Evolutionary conservation across 305 asterid genomes (phyloP), one percentile per base, ranked within the genome.

Genomic region (Petunia hybrid): DNA sequence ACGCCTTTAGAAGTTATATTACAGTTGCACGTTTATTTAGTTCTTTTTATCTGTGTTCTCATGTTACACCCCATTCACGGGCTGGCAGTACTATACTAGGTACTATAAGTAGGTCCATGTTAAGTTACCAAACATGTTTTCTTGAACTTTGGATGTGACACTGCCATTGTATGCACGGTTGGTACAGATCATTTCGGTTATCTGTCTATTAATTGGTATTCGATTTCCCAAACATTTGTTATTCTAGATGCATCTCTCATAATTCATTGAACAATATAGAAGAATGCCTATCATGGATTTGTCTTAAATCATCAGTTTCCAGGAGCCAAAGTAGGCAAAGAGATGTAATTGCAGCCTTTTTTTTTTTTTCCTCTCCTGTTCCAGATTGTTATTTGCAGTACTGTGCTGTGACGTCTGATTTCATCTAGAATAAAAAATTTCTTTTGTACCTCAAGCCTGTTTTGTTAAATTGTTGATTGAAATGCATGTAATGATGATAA

Each of bases 1-100:
- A 41, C 66, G 66, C 43, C 70, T 51, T 73, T 36, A 42, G 78
- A 73, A 73, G 78, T 73, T 51, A 36, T 73, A 13, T 35, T n/a
- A 45, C 78, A 36, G 42, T 51, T 12, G 2, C 51, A 66, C 12
- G 2, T 40, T 60, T 60, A 60, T 60, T 10, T 22, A 22, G 39
- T 60, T 22, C 36, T 60, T 60, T 60, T 66, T 40, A 40, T 39
- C 12, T 66, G 35, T 66, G 53, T 40, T 66, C 36, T 40, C 74
- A 13, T 5, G 53, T 14, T 64, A 70, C 77, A 10, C 77, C 10
- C 35, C 43, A 70, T 70, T 46, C 3, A 42, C 61, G 12, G 57
- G 57, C 57, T 51, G 57, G 57, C 57, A 2, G n/a, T 51, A 10
- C 9, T 51, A 51, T 22, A 22, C 31, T 22, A 22, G 31, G 57